Evolutionary conservation across 495 filamentous ascomycete genomes (phyloP).

Genomic region (Copromyces sp.): DNA sequence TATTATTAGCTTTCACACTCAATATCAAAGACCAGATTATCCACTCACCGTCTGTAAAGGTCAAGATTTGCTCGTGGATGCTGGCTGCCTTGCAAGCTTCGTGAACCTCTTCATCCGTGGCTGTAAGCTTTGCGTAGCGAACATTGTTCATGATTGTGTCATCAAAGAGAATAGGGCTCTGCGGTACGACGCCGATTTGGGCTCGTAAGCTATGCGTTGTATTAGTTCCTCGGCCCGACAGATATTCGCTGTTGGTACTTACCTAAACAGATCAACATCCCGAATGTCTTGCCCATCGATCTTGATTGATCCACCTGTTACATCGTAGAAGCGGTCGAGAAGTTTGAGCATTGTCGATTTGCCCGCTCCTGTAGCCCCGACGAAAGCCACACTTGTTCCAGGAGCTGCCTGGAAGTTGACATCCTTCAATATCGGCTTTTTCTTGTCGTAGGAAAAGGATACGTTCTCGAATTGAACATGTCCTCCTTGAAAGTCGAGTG

Average conservation of each 20-base stretch:
- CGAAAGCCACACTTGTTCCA: constrained; percentile 62
- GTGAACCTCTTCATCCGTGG: constrained; percentile 74
- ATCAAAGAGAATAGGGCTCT: constrained; percentile 92
- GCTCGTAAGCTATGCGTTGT: constrained; percentile 45
- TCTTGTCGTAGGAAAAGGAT: constrained; percentile 59
- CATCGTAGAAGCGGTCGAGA: constrained; percentile 62
- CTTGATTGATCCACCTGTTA: constrained; percentile 49
- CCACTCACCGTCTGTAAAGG: constrained; percentile 44
- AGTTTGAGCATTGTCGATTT: constrained; percentile 71
- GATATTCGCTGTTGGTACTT: constrained; percentile 5
- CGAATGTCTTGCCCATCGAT: constrained; percentile 69
- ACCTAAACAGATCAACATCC: constrained; percentile 52
- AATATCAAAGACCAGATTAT: not conserved
- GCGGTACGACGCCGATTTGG: constrained; percentile 72
- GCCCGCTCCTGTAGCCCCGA: constrained; percentile 67
- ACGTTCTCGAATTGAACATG: constrained; percentile 55
- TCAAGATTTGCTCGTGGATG: constrained; percentile 67
- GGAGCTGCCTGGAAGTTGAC: constrained; percentile 49
- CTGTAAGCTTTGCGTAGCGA: constrained; percentile 75
- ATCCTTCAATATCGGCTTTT: constrained; percentile 54
- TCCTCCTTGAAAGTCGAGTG: constrained; percentile 48
- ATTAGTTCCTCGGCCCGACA: constrained; percentile 2
- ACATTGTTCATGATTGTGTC: constrained; percentile 92
- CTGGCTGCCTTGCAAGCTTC: constrained; percentile 79
- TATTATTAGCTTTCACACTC: constrained; percentile 5